Base-by-base conservation (phyloP, 305 asterid species). In the Stenogyne calaminthoides region DNA sequence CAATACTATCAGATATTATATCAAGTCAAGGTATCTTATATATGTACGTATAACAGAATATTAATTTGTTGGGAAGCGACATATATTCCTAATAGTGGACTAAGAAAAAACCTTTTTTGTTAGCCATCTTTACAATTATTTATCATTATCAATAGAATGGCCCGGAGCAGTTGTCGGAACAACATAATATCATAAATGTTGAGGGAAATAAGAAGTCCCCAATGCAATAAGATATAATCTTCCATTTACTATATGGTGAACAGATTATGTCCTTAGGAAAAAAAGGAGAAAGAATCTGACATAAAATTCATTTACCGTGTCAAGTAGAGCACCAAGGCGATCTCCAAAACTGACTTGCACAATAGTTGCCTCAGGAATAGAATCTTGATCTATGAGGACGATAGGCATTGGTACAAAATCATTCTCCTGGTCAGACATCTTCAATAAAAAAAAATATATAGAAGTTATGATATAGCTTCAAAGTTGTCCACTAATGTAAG, bases 291-390 rank as follows among this genome's bases (percentile, higher is more conserved):
- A n/a, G 1, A 14, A n/a, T 39, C 19, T 40, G 19, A 37, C 47
- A 5, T 19, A 14, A 36, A 72, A 68, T 61, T 69, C 52, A 68
- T 76, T 84, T 80, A 95, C 99, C 83, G 99, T 95, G 82, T 95
- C 98, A 75, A 90, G 82, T 59, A 95, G 97, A 76, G 96, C 92
- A 73, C 99, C 98, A 37, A 95, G 95, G 60, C 99, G 99, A 88
- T 95, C 98, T 47, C 99, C 99, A 68, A 95, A 95, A 83, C 98
- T 90, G 73, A 95, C 81, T 86, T 95, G 90, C 72, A 95, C 98
- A 19, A 87, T 85, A 54, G 99, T 92, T 81, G 94, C 95, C 58
- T 84, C 91, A 22, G 96, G 84, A 73, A 86, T 92, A 78, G 94
- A 80, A 78, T 95, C 97, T 85, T 95, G 99, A 85, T 90, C 95